Conservation (phyloP, 192 early-diverging fungal genomes). For the Spinellus fusiger region DNA sequence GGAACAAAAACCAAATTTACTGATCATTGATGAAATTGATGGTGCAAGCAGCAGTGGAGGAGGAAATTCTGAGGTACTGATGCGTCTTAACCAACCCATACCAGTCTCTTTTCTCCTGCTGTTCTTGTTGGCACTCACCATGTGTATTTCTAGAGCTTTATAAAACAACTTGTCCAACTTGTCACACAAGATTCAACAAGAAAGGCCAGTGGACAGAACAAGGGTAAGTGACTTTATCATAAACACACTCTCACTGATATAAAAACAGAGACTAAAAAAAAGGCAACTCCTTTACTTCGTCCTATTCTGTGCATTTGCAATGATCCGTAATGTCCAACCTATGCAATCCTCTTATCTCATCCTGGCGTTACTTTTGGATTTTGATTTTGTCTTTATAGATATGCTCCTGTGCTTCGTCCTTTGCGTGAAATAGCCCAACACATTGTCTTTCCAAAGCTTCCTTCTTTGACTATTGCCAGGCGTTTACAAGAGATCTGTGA, state of each 20-base stretch:
- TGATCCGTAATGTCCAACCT: conserved; percentile 58
- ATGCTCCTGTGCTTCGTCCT: conserved; percentile 81
- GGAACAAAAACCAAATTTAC: conserved; percentile 64
- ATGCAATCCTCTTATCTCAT: not conserved
- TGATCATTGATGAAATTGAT: conserved; percentile 97
- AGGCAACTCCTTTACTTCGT: conserved; percentile 56
- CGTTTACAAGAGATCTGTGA: conserved; percentile 79
- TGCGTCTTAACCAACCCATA: too few species aligned
- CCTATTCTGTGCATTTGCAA: conserved; percentile 99
- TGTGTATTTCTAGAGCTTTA: conserved; percentile 56
- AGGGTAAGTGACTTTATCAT: too few species aligned
- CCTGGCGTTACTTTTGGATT: not conserved
- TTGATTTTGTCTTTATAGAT: conserved; percentile 38
- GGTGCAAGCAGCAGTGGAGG: conserved; percentile 73
- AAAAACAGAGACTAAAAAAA: conserved; percentile 11
- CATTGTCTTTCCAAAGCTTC: conserved; percentile 62
- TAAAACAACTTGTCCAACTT: conserved; percentile 71
- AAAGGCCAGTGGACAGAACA: too few species aligned
- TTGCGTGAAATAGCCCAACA: conserved; percentile 74
- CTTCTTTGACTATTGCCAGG: conserved; percentile 57
- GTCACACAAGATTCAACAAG: conserved; percentile 35
- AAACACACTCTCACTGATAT: too few species aligned
- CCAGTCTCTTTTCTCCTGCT: not conserved
- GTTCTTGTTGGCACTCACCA: not conserved
- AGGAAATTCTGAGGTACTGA: not conserved